Conservation (phyloP, 176 grass and related monocot species). For the Sorghum bicolor region DNA sequence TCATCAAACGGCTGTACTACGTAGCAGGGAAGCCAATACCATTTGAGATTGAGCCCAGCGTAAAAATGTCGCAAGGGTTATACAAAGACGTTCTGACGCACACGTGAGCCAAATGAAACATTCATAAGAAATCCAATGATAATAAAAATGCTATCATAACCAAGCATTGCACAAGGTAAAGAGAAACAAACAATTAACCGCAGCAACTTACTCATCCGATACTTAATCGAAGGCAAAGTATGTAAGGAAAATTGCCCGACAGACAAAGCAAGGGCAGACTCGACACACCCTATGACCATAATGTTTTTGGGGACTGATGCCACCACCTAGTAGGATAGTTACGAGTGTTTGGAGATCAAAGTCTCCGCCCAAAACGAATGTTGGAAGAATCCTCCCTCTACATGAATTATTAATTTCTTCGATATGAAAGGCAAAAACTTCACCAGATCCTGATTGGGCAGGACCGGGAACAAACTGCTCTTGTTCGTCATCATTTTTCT, state of each 20-base stretch:
- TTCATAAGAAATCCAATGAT: no score
- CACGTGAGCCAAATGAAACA: background rate
- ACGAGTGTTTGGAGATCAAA: conserved; percentile 38
- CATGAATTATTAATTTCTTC: conserved; percentile 55
- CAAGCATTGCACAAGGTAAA: background rate
- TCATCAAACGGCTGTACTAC: no score
- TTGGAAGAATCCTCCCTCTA: conserved; percentile 48
- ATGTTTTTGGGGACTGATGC: conserved; percentile 32
- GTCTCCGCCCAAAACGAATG: conserved; percentile 58
- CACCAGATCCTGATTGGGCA: conserved; percentile 26
- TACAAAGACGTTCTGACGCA: no score
- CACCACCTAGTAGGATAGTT: conserved; percentile 46
- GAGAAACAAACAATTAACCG: background rate
- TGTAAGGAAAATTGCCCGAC: conserved; percentile 43
- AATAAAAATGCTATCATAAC: background rate
- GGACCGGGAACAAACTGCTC: conserved; percentile 26
- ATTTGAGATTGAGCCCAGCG: no score
- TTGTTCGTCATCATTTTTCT: conserved; percentile 54
- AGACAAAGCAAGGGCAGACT: conserved; percentile 15
- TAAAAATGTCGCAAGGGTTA: no score
- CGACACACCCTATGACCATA: conserved; percentile 38
- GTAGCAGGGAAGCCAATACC: no score
- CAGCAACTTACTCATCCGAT: conserved; percentile 27
- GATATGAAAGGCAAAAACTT: conserved; percentile 47
- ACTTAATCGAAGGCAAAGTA: conserved; percentile 29